phyloP scores from a whole-genome alignment of 179 eudicot species.

The Silene coronaria region DNA sequence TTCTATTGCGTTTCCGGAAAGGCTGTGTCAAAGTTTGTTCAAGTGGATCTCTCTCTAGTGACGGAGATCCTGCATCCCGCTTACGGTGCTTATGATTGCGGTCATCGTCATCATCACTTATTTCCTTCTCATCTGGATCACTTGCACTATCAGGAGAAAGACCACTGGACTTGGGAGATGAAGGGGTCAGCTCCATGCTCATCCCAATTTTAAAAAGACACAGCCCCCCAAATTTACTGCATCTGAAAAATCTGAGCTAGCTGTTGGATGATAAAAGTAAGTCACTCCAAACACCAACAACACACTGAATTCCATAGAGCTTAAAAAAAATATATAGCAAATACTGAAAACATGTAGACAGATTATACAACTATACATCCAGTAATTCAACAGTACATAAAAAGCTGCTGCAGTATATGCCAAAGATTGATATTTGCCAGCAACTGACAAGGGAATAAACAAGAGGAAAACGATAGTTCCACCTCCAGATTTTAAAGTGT shows the following conservation, averaged over 20 bases:
- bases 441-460: background rate
- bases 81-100: constrained; percentile 98
- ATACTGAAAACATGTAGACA: background rate
- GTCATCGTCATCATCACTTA: constrained; percentile 94
- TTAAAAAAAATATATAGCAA: background rate
- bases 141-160: constrained; percentile 53
- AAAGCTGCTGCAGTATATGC: no score
- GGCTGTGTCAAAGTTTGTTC: constrained; percentile 61
- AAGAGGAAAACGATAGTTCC: no score
- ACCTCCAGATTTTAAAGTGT: no score
- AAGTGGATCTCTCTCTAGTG: constrained; percentile 51
- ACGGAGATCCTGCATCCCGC: constrained; percentile 65
- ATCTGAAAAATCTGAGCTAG: constrained; percentile 14
- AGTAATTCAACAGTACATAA: background rate
- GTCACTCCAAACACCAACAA: background rate
- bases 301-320: background rate
- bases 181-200: constrained; percentile 59
- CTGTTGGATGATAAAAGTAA: constrained; percentile 5
- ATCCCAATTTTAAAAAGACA: constrained; percentile 13
- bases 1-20: constrained; percentile 57
- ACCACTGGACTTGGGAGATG: constrained; percentile 37
- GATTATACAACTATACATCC: background rate
- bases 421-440: background rate
- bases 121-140: constrained; percentile 87
- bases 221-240: constrained; percentile 6